These are phyloP conservation scores for Tolypocladium pustulatum DNA, from an alignment of 2,329 filamentous ascomycete species.

Conservation along the genomic window DNA sequence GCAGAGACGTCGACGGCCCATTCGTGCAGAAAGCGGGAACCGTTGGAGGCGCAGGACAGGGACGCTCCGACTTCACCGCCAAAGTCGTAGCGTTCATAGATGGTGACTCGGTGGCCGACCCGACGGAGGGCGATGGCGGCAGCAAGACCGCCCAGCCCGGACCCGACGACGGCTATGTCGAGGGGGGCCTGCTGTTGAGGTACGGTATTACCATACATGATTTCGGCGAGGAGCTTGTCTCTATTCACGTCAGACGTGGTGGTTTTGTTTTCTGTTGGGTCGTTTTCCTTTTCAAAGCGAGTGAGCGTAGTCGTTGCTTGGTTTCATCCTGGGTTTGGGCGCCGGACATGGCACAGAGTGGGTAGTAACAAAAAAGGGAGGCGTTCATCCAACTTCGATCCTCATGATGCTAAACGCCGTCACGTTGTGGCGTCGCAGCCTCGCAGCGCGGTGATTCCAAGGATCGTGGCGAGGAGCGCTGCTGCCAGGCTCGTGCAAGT, in stretches of 20 bases:
- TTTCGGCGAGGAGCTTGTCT: background rate
- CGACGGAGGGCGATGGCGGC: slow-evolving; percentile 28
- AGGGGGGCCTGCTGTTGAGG: slow-evolving; percentile 10
- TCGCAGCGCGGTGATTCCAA: background rate
- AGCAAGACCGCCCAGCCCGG: slow-evolving; percentile 27
- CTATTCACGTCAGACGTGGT: background rate
- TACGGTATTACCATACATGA: background rate
- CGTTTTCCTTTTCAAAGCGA: background rate
- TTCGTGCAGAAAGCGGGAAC: slow-evolving; percentile 51
- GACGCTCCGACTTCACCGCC: slow-evolving; percentile 55
- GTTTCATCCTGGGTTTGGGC: background rate
- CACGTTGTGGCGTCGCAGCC: background rate
- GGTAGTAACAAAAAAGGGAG: background rate
- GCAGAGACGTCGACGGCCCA: slow-evolving; percentile 50
- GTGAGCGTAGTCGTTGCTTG: background rate
- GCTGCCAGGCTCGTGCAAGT: too few species aligned
- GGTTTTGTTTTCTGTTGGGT: background rate
- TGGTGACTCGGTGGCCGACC: slow-evolving; percentile 32
- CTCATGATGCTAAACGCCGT: background rate
- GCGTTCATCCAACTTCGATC: background rate
- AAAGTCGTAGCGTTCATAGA: slow-evolving; percentile 53
- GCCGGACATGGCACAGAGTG: background rate
- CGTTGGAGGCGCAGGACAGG: slow-evolving; percentile 53
- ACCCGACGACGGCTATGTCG: slow-evolving; percentile 25
- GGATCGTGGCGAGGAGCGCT: background rate